Evolutionary conservation across 202 grass and related monocot genomes (phyloP).

Genomic region (Thinopyrum obtusiflorum): DNA sequence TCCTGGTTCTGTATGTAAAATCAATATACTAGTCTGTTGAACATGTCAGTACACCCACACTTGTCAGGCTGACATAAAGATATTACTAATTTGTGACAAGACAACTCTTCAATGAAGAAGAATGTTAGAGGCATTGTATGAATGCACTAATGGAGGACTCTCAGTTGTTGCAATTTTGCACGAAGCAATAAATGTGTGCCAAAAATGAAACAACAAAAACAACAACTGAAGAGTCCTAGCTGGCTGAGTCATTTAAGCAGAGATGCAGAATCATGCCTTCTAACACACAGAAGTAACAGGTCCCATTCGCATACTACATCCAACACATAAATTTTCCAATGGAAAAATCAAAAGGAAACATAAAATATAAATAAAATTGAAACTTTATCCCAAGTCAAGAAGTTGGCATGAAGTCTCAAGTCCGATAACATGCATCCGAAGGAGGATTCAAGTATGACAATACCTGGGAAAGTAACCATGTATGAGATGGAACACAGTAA

Average conservation of each 20-base stretch:
- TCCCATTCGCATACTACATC: no score
- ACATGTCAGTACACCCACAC: no score
- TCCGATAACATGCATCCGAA: slow-evolving; percentile 2
- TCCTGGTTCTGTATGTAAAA: no score
- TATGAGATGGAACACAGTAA: neutral
- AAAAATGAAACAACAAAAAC: slow-evolving; percentile 69
- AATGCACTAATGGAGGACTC: slow-evolving; percentile 39
- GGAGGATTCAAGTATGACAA: slow-evolving; percentile 18
- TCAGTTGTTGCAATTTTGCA: slow-evolving; percentile 32
- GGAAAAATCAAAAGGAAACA: no score
- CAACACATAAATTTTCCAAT: no score
- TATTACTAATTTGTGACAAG: slow-evolving; percentile 39
- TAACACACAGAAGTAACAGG: slow-evolving; percentile 67
- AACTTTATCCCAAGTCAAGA: no score
- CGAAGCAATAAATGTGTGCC: slow-evolving; percentile 18
- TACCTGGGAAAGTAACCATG: slow-evolving; percentile 39
- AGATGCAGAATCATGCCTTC: slow-evolving; percentile 81
- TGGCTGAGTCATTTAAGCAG: slow-evolving; percentile 66
- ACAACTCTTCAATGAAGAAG: slow-evolving; percentile 37
- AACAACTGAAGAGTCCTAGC: slow-evolving; percentile 52
- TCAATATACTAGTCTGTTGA: no score
- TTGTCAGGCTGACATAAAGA: slow-evolving; percentile 14
- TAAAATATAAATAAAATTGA: no score
- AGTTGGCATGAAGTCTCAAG: slow-evolving; percentile 51
- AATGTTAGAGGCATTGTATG: slow-evolving; percentile 40